phyloP scores from a whole-genome alignment of 805 yeast species.

The Candida peoriensis region DNA sequence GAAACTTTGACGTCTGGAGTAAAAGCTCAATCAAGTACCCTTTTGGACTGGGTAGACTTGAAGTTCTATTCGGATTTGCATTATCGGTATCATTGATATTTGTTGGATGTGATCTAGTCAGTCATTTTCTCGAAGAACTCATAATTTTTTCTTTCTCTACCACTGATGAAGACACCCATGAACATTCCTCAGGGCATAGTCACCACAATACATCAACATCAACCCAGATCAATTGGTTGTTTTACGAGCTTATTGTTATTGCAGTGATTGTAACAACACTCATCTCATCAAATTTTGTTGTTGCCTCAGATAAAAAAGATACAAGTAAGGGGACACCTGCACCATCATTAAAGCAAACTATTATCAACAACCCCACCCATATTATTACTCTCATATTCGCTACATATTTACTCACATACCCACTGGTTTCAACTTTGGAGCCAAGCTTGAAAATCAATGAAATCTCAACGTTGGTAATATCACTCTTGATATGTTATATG shows the following conservation, averaged over 20 bases:
- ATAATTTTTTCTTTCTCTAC: slow-evolving; percentile 37
- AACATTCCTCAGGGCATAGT: slow-evolving; percentile 19
- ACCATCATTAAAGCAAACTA: slow-evolving; percentile 12
- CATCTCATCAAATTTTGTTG: slow-evolving; percentile 25
- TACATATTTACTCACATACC: slow-evolving; percentile 34
- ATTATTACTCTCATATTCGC: slow-evolving; percentile 41
- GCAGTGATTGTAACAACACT: slow-evolving; percentile 27
- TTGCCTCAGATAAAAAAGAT: slow-evolving; percentile 1
- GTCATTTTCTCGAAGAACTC: slow-evolving; percentile 81
- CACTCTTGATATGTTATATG: slow-evolving; percentile 39
- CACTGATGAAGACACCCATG: slow-evolving; percentile 5
- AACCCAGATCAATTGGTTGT: slow-evolving; percentile 16
- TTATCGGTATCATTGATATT: slow-evolving; percentile 77
- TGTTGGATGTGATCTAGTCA: slow-evolving; percentile 84
- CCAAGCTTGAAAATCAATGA: slow-evolving; percentile 31
- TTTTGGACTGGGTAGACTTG: slow-evolving; percentile 89
- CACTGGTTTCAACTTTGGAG: slow-evolving; percentile 26
- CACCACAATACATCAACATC: slow-evolving; percentile 21
- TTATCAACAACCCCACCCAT: slow-evolving; percentile 29
- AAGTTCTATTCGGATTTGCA: slow-evolving; percentile 84
- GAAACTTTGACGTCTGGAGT: slow-evolving; percentile 93
- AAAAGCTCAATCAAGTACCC: slow-evolving; percentile 79
- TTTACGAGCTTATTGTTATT: slow-evolving; percentile 27
- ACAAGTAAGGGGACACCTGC: slow-evolving; percentile 1
- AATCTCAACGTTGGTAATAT: slow-evolving; percentile 39